Base-by-base conservation (phyloP, 192 early-diverging fungal species). In the Podila minutissima region DNA sequence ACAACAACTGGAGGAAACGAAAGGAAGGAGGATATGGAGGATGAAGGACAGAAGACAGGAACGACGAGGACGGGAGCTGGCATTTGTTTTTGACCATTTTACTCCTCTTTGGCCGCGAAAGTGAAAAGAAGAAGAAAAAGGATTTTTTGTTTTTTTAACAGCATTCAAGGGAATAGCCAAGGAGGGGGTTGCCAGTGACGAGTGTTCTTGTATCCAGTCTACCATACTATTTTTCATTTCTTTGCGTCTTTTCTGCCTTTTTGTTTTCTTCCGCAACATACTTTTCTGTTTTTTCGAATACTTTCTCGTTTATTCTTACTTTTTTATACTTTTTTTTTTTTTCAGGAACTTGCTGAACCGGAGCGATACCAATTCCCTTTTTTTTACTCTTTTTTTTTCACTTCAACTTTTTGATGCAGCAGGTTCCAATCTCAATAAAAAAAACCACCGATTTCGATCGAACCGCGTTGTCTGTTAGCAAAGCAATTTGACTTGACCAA, bases 331-430 rank as follows among this genome's bases (percentile, higher is more conserved):
- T n/a, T n/a, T n/a, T n/a, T n/a, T 62, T 59, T 61, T 31, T 75
- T 35, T 61, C 51, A 20, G 57, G 74, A 63, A 49, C 67, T 66
- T 58, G 73, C 35, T 50, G 31, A 24, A 24, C 65, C 22, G 62
- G 10, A 59, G 64, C 68, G 65, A 74, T 69, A 71, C 67, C 79
- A 66, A 61, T 82, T 67, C 67, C 70, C 62, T 75, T 77, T 66
- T 66, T 70, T 50, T 67, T 41, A 29, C 64, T 69, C 64, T 72
- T 59, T 59, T 68, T 72, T 55, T 55, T 55, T 55, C 53, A 28
- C 59, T 61, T 61, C 26, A 17, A 32, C 59, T n/a, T n/a, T 55
- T 55, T 26, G 24, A 55, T 55, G 41, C 41, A 46, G 41, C 41
- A 46, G 4, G 41, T 46, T 46, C 41, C 41, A 46, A 37, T 6